Conservation (phyloP, 2,329 filamentous ascomycete species). For the Macrophomina phaseolina region DNA sequence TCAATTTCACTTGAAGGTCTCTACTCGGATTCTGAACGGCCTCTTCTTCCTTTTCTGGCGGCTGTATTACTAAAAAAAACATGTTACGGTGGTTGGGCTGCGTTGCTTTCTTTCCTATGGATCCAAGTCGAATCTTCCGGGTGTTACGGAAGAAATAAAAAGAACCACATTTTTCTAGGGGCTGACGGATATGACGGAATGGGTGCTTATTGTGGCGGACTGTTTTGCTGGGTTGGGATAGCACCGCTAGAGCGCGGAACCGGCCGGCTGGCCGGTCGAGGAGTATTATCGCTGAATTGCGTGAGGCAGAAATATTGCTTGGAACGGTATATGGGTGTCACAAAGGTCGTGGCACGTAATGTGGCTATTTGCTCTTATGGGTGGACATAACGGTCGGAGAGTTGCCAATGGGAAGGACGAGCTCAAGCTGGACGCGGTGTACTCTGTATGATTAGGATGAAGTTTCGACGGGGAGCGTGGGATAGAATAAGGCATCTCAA, state of each 20-base stretch:
- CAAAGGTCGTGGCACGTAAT: neutral
- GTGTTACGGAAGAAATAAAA: neutral
- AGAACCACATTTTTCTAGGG: neutral
- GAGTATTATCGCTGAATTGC: conserved; percentile 13
- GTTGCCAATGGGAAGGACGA: conserved; percentile 1
- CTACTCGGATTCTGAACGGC: neutral
- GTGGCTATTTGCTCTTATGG: conserved; percentile 1
- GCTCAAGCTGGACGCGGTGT: neutral
- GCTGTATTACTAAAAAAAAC: conserved; percentile 3
- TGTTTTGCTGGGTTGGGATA: conserved; percentile 1
- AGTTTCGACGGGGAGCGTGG: neutral
- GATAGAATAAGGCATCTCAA: neutral
- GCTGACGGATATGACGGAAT: neutral
- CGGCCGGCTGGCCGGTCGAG: neutral
- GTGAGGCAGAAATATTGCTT: neutral
- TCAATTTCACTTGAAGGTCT: conserved; percentile 38
- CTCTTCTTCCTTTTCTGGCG: neutral
- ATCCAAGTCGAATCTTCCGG: neutral
- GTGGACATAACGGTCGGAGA: neutral
- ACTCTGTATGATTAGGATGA: neutral
- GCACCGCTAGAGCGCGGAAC: conserved; percentile 1
- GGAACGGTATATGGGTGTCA: neutral
- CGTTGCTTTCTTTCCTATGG: neutral
- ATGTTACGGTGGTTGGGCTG: conserved; percentile 2
- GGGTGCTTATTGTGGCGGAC: neutral